Conservation (phyloP, 1,284 basidiomycete species). For the Rhodofomes roseus region DNA sequence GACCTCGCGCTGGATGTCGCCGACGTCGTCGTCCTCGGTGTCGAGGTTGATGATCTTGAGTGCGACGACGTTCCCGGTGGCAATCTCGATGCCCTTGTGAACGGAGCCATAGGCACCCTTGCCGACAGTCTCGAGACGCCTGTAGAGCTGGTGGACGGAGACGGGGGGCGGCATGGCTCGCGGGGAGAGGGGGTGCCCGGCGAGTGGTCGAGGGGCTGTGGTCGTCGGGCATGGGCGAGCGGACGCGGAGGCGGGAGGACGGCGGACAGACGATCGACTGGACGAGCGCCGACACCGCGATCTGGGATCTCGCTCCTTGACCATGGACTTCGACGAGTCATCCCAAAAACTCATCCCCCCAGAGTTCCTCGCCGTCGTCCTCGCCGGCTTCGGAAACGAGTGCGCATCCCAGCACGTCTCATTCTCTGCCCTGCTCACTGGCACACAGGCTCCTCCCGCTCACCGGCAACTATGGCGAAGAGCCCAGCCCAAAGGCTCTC, state of each 20-base stretch:
- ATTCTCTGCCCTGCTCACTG: constrained; percentile 13
- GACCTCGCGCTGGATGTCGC: constrained; percentile 95
- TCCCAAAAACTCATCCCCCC: constrained; percentile 46
- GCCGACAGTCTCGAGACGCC: constrained; percentile 66
- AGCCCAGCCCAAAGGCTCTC: constrained; percentile 79
- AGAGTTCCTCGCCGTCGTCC: constrained; percentile 82
- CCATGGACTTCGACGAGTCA: constrained; percentile 63
- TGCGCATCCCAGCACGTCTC: constrained; percentile 34
- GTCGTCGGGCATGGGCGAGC: not conserved
- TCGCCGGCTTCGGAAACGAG: constrained; percentile 88
- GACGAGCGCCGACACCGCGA: not conserved
- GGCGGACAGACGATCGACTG: not conserved
- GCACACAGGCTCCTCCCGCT: constrained; percentile 63
- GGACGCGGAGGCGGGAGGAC: not conserved
- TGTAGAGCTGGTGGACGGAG: constrained; percentile 42
- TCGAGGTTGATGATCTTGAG: constrained; percentile 99
- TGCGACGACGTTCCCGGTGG: constrained; percentile 84
- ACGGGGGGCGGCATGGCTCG: constrained; percentile 14
- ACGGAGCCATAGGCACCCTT: constrained; percentile 95
- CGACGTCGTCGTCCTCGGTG: constrained; percentile 94
- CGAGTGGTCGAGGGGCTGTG: not conserved
- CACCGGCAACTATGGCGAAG: constrained; percentile 70
- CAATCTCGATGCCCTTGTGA: constrained; percentile 87
- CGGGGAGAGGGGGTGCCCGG: not conserved
- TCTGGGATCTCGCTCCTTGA: constrained; percentile 9